Evolutionary conservation across 208 protist species (phyloP).

Genomic region (Crithidia sp.): DNA sequence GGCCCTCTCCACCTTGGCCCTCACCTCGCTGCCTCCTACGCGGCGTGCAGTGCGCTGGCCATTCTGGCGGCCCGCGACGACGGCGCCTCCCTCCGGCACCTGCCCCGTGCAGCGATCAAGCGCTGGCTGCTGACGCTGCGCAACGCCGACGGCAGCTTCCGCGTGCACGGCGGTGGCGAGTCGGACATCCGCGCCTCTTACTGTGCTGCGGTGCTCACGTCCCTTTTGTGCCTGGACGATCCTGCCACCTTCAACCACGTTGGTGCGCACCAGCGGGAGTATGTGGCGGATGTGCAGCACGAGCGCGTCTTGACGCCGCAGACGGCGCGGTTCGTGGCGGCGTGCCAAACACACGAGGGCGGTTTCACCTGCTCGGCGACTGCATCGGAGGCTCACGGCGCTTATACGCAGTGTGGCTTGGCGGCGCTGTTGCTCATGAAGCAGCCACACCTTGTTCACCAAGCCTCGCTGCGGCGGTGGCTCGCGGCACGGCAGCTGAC

Average conservation of each 20-base stretch:
- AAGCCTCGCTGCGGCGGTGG: constrained; percentile 71
- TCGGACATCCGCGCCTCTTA: constrained; percentile 89
- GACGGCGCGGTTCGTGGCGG: constrained; percentile 67
- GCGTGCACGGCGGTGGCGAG: constrained; percentile 87
- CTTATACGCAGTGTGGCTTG: constrained; percentile 93
- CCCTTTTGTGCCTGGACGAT: constrained; percentile 72
- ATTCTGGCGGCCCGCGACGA: constrained; percentile 48
- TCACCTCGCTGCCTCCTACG: constrained; percentile 88
- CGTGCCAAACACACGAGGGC: constrained; percentile 93
- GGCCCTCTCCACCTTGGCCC: constrained; percentile 68
- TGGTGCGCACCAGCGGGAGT: background rate
- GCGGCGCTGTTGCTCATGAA: constrained; percentile 76
- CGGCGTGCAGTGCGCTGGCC: constrained; percentile 74
- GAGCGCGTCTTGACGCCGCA: constrained; percentile 47
- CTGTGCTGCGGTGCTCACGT: constrained; percentile 77
- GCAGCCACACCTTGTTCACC: constrained; percentile 58
- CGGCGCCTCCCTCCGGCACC: constrained; percentile 28
- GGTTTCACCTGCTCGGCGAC: constrained; percentile 78
- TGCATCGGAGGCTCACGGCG: constrained; percentile 89
- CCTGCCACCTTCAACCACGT: constrained; percentile 29
- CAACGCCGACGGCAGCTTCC: constrained; percentile 75
- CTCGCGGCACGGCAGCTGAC: constrained; percentile 73
- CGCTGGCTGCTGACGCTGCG: constrained; percentile 87
- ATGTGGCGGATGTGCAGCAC: constrained; percentile 35
- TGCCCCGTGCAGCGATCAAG: constrained; percentile 84